Evolutionary conservation across 345 rosid genomes (phyloP).

Genomic region (Alliaria petiolata): DNA sequence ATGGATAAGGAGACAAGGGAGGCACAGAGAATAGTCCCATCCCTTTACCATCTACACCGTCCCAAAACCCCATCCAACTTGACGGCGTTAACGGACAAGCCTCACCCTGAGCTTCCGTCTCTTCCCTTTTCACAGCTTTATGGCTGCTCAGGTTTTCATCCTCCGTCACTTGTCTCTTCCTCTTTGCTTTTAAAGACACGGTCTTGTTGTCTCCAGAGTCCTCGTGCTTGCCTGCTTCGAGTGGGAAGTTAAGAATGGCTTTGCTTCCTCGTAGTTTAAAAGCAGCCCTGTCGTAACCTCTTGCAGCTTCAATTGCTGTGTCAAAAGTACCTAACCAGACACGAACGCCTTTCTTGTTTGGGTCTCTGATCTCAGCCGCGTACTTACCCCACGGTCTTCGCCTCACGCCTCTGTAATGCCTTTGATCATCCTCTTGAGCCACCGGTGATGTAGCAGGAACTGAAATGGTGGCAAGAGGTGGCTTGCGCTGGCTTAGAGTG

Average conservation of each 20-base stretch:
- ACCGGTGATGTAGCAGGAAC: neutral
- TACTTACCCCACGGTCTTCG: slow-evolving; percentile 87
- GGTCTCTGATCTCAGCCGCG: slow-evolving; percentile 91
- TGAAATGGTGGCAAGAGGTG: slow-evolving; percentile 35
- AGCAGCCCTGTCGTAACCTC: slow-evolving; percentile 77
- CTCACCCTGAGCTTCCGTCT: neutral
- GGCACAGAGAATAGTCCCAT: slow-evolving; percentile 67
- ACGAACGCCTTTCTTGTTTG: slow-evolving; percentile 72
- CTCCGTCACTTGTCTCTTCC: slow-evolving; percentile 39
- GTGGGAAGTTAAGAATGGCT: slow-evolving; percentile 89
- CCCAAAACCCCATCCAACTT: slow-evolving; percentile 87
- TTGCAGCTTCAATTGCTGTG: slow-evolving; percentile 77
- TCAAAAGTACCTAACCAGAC: slow-evolving; percentile 90
- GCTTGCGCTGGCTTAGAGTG: slow-evolving; percentile 63
- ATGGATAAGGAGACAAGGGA: slow-evolving; percentile 60
- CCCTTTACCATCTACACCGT: slow-evolving; percentile 40
- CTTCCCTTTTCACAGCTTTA: slow-evolving; percentile 33
- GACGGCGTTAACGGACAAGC: slow-evolving; percentile 73
- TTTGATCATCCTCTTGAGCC: slow-evolving; percentile 26
- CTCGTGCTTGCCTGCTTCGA: slow-evolving; percentile 46
- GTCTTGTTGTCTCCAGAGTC: slow-evolving; percentile 7
- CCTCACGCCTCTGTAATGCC: slow-evolving; percentile 76
- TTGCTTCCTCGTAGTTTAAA: slow-evolving; percentile 76
- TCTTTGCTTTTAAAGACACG: slow-evolving; percentile 23
- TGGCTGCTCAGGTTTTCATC: slow-evolving; percentile 22